Conservation (phyloP, 2,329 filamentous ascomycete genomes). For the Epichloe gansuensis region DNA sequence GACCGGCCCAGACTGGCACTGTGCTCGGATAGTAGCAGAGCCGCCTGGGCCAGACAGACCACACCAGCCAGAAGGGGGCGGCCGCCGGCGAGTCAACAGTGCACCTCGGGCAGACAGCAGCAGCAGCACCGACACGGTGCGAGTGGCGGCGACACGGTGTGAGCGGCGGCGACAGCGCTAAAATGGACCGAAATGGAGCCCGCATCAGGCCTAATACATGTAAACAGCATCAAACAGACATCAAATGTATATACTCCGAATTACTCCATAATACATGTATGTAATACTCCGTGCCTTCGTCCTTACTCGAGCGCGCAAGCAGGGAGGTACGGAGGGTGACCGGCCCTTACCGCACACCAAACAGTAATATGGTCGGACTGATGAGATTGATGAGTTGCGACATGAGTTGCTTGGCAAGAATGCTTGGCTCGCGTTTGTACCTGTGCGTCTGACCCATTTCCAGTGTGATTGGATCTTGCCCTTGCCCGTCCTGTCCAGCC, state of each 20-base stretch:
- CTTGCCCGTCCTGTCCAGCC: background rate
- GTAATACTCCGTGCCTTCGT: background rate
- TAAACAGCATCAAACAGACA: no score
- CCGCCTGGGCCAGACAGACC: background rate
- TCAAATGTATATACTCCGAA: no score
- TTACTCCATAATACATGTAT: no score
- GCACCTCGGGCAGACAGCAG: no score
- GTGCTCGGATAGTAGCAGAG: background rate
- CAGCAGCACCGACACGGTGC: background rate
- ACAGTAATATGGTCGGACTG: background rate
- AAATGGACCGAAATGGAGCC: background rate
- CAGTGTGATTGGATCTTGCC: background rate
- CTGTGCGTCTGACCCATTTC: background rate
- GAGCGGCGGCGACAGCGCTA: background rate
- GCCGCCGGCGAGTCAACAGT: no score
- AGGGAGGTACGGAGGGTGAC: no score
- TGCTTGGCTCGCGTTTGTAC: background rate
- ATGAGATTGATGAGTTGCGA: background rate
- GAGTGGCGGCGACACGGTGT: background rate
- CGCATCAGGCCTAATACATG: background rate
- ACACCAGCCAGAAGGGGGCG: no score
- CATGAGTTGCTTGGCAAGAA: background rate
- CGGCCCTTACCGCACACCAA: no score
- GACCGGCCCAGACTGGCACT: constrained; percentile 2
- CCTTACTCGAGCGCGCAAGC: background rate